Conservation (phyloP, 1,139 yeast species). For the Diutina sp. region DNA sequence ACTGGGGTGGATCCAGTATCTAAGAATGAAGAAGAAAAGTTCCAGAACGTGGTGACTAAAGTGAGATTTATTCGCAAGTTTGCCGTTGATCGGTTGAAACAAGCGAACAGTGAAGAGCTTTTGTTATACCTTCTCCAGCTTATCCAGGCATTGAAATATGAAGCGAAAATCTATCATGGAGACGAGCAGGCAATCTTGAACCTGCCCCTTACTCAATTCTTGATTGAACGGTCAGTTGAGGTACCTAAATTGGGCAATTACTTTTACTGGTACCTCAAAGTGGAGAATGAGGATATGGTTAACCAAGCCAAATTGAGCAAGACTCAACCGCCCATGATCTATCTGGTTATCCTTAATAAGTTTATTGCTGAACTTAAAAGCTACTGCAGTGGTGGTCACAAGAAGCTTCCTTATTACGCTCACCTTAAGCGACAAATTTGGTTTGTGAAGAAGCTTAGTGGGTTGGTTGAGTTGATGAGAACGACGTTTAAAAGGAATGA, state of each 20-base stretch:
- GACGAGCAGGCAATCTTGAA: conserved; percentile 12
- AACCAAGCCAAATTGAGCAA: conserved; percentile 9
- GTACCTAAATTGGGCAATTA: conserved; percentile 65
- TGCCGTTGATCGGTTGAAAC: conserved; percentile 74
- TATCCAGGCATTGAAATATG: conserved; percentile 88
- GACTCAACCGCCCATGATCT: conserved; percentile 11
- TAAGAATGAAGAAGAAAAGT: conserved; percentile 16
- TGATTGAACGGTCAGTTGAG: conserved; percentile 59
- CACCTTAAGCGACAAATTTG: conserved; percentile 31
- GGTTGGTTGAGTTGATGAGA: conserved; percentile 26
- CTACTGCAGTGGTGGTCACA: conserved; percentile 12
- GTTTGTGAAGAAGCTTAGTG: conserved; percentile 31
- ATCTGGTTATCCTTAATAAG: conserved; percentile 23
- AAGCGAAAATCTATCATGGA: conserved; percentile 14
- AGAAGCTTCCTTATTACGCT: conserved; percentile 23
- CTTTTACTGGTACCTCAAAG: conserved; percentile 85
- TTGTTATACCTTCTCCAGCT: conserved; percentile 75
- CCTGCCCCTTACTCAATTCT: conserved; percentile 67
- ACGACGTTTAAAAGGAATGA: conserved; percentile 30
- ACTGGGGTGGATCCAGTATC: background rate
- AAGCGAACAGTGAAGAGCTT: conserved; percentile 71
- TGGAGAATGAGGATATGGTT: conserved; percentile 67
- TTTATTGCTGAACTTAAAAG: conserved; percentile 26
- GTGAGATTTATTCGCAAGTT: conserved; percentile 48
- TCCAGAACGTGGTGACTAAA: conserved; percentile 20